These are phyloP conservation scores for Oenanthe sinensis DNA, from an alignment of 129 eudicot genomes.

Conservation along the genomic window DNA sequence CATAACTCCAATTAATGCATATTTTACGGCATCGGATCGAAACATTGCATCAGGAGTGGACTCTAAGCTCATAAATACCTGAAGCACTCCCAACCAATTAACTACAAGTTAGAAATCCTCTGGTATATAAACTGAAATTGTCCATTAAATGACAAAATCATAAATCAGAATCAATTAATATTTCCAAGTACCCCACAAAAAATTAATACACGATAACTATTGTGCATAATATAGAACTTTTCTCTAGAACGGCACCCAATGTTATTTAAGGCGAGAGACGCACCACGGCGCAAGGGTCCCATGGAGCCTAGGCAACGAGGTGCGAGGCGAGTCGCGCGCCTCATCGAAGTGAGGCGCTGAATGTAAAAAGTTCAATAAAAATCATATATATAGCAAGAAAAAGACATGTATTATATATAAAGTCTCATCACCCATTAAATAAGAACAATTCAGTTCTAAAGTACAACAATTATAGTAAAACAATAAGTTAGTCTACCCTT, in stretches of 20 bases:
- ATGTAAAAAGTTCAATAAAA: no score
- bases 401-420: no score
- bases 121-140: not conserved
- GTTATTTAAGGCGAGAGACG: no score
- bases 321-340: no score
- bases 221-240: not conserved
- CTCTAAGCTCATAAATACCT: constrained; percentile 80
- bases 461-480: no score
- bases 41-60: constrained; percentile 75
- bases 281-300: no score
- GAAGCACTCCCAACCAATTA: constrained; percentile 12
- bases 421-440: no score
- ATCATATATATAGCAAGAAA: no score
- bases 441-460: no score
- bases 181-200: not conserved
- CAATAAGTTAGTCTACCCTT: no score
- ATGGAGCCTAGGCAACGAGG: no score
- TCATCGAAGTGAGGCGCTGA: no score
- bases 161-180: not conserved
- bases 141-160: not conserved
- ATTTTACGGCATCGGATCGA: constrained; percentile 76
- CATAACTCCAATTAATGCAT: constrained; percentile 80
- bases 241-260: not conserved
- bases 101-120: not conserved
- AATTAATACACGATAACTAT: not conserved